Conservation (phyloP, 768 basidiomycete species). For the Amanita muscaria region DNA sequence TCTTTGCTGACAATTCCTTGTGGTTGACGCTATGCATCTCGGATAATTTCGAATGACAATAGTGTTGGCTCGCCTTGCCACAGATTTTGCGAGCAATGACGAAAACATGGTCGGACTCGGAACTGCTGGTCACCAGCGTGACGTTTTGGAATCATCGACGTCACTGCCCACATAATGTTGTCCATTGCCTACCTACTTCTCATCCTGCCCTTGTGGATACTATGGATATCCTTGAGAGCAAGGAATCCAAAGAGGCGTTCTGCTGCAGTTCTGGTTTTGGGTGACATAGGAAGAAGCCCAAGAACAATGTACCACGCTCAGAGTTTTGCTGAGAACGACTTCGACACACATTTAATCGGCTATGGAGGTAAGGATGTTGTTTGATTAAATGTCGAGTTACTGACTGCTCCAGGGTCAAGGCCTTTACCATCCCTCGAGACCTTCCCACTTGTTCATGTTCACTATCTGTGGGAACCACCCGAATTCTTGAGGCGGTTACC, state of each 20-base stretch:
- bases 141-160: background rate
- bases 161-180: background rate
- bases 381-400: background rate
- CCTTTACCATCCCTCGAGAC: slow-evolving; percentile 68
- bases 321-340: slow-evolving; percentile 76
- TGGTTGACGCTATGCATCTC: background rate
- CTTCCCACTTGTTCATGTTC: slow-evolving; percentile 52
- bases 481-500: slow-evolving; percentile 43
- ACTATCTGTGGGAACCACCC: slow-evolving; percentile 63
- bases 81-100: background rate
- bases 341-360: slow-evolving; percentile 74
- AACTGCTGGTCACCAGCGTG: background rate
- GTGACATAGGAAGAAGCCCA: slow-evolving; percentile 92
- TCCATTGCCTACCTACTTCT: background rate
- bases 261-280: slow-evolving; percentile 86
- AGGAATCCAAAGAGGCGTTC: slow-evolving; percentile 42
- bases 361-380: slow-evolving; percentile 56
- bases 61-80: background rate
- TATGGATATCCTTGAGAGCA: slow-evolving; percentile 29
- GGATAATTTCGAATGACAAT: background rate
- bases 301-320: slow-evolving; percentile 99
- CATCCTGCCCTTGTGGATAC: slow-evolving; percentile 16
- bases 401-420: slow-evolving; percentile 50
- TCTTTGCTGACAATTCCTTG: background rate
- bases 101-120: background rate